Evolutionary conservation across 805 yeast genomes (phyloP).

Genomic region (Candida odintsovae): DNA sequence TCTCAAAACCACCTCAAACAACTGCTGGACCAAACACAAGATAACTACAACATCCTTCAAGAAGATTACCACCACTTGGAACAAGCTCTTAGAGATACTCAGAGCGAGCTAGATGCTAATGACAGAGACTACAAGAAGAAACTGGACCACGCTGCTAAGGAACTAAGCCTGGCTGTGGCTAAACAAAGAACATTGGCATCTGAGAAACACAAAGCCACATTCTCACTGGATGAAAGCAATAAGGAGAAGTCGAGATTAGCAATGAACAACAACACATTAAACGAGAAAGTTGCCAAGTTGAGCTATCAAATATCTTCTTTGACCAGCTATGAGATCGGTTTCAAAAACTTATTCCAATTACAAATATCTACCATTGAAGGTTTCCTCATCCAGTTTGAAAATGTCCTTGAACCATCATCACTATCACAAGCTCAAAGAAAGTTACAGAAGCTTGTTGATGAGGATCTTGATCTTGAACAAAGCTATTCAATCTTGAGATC

Average conservation of each 20-base stretch:
- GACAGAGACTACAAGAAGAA: constrained; percentile 26
- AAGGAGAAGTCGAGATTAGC: constrained; percentile 34
- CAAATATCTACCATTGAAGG: constrained; percentile 44
- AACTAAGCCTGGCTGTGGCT: constrained; percentile 35
- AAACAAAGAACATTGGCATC: constrained; percentile 38
- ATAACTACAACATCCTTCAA: constrained; percentile 16
- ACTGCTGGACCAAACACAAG: constrained; percentile 9
- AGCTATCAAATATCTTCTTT: constrained; percentile 20
- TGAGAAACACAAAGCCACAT: constrained; percentile 38
- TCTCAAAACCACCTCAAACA: constrained; percentile 8
- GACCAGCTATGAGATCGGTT: constrained; percentile 34
- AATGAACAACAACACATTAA: constrained; percentile 31
- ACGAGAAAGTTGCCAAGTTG: constrained; percentile 32
- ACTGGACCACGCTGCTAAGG: constrained; percentile 31
- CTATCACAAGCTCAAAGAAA: constrained; percentile 53
- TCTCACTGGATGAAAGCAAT: constrained; percentile 32
- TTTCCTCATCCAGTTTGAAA: constrained; percentile 43
- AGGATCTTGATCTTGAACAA: constrained; percentile 20
- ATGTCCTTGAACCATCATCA: constrained; percentile 53
- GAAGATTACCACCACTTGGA: constrained; percentile 23
- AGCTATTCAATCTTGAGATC: constrained; percentile 33
- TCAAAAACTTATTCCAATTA: constrained; percentile 33
- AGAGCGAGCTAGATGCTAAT: constrained; percentile 23
- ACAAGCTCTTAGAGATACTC: constrained; percentile 16
- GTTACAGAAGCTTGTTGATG: constrained; percentile 35